These are phyloP conservation scores for Pterulicium gracile DNA, from an alignment of 1,284 basidiomycete genomes.

Conservation along the genomic window DNA sequence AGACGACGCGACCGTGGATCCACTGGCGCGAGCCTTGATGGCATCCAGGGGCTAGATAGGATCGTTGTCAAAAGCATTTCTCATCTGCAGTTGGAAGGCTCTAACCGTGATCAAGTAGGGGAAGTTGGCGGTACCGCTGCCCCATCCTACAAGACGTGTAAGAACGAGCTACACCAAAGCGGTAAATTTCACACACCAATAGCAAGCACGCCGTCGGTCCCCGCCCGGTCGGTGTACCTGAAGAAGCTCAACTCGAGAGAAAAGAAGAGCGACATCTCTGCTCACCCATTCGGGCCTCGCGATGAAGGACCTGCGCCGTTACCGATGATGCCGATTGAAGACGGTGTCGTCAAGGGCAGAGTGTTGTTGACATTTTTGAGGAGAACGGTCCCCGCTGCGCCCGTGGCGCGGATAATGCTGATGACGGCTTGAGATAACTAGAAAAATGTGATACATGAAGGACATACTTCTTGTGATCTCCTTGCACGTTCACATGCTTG, in stretches of 20 bases:
- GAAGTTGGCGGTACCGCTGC: constrained; percentile 36
- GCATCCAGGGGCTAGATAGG: constrained; percentile 28
- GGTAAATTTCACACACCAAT: constrained; percentile 42
- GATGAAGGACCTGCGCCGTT: constrained; percentile 49
- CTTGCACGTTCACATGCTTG: constrained; percentile 44
- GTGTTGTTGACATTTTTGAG: constrained; percentile 55
- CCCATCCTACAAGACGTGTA: constrained; percentile 23
- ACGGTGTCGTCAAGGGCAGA: constrained; percentile 47
- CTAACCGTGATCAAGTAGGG: constrained; percentile 39
- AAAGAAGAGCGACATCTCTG: neutral
- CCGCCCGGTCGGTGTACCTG: constrained; percentile 32
- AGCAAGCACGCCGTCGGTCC: constrained; percentile 49
- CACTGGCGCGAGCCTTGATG: constrained; percentile 29
- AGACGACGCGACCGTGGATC: constrained; percentile 30
- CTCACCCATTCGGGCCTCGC: constrained; percentile 50
- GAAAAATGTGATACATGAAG: neutral
- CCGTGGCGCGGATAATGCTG: constrained; percentile 56
- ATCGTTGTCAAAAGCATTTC: constrained; percentile 16
- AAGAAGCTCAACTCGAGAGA: neutral
- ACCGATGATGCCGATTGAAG: constrained; percentile 49
- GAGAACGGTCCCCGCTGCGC: constrained; percentile 60
- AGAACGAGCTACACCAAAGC: neutral
- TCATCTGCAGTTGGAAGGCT: constrained; percentile 29
- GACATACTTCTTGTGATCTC: constrained; percentile 43
- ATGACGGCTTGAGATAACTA: neutral